Base-by-base conservation (phyloP, 805 yeast species). In the Candida hungchunana region DNA sequence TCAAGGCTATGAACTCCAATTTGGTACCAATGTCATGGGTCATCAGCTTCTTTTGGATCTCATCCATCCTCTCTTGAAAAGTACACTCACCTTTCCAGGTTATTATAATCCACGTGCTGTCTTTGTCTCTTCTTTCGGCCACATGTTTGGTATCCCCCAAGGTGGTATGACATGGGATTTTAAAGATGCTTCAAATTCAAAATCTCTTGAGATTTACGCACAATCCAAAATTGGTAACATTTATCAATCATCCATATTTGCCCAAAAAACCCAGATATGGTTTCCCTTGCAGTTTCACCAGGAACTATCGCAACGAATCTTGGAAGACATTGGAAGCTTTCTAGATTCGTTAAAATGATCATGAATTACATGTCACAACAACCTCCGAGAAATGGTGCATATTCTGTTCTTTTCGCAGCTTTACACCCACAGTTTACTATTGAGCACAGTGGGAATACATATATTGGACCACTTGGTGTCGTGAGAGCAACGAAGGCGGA, bases 1-100 rank as follows among this genome's bases (percentile, higher is more conserved):
- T 8, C 75, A 73, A 50, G 75, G 73, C 8, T 62, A 57, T 37
- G 78, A 73, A 34, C 36, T 58, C 25, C 71, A 67, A 35, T 51
- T 70, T 26, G 78, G 74, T 7, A 63, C 67, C 14, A 74, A 73
- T 48, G 62, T 50, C 14, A 43, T 74, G 12, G 78, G 70, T 2
- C 70, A 72, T 18, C 68, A 61, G 36, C 48, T 70, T n/a, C 52
- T 73, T 16, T 66, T 69, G 42, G 59, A 60, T 36, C 48, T 59
- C 18, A 47, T 70, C 31, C 58, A 56, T 18, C 69, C 69, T 7
- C 41, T 68, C 5, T 40, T 73, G 13, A 37, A 59, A 17, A 46
- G 56, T 18, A 53, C 70, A 3, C 58, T n/a, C n/a, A n/a, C n/a
- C n/a, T n/a, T n/a, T n/a, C n/a, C n/a, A n/a, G n/a, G n/a, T n/a